A percentile compares a stretch with the other conserved stretches of the same genome.
phyloP scores from a whole-genome alignment of 1,139 yeast species.

The Nakaseomyces kungkrabaensis region DNA sequence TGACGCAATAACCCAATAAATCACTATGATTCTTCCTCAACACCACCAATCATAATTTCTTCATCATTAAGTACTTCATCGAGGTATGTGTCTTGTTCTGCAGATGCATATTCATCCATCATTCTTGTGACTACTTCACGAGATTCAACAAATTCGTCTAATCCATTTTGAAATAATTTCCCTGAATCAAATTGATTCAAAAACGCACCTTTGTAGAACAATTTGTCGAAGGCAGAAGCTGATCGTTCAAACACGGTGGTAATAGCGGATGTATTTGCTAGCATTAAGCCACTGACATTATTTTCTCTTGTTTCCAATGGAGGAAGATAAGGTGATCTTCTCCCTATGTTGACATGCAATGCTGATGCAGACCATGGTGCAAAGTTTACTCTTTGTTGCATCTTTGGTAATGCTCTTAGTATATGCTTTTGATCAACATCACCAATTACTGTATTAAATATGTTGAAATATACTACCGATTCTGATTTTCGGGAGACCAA shows the following conservation, averaged over 20 bases:
- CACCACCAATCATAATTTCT: slow-evolving; percentile 25
- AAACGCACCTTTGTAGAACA: slow-evolving; percentile 76
- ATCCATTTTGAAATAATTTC: slow-evolving; percentile 48
- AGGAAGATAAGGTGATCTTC: slow-evolving; percentile 51
- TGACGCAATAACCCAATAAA: too few relatives aligned
- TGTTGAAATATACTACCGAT: slow-evolving; percentile 52
- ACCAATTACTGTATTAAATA: slow-evolving; percentile 72
- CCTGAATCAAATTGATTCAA: slow-evolving; percentile 61
- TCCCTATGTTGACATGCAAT: slow-evolving; percentile 68
- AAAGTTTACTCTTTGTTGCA: slow-evolving; percentile 69
- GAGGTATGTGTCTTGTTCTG: slow-evolving; percentile 45
- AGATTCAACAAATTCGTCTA: slow-evolving; percentile 73
- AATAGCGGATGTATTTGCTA: slow-evolving; percentile 70
- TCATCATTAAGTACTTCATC: slow-evolving; percentile 32
- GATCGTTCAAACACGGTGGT: slow-evolving; percentile 56
- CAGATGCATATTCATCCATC: slow-evolving; percentile 61
- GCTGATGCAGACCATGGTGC: slow-evolving; percentile 85
- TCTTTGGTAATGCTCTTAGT: slow-evolving; percentile 67
- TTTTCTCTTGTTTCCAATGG: slow-evolving; percentile 19
- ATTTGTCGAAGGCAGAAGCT: slow-evolving; percentile 66
- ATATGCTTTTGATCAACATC: slow-evolving; percentile 62
- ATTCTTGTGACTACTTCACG: slow-evolving; percentile 60
- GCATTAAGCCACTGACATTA: slow-evolving; percentile 57
- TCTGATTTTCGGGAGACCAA: slow-evolving; percentile 50
- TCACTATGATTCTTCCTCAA: slow-evolving; percentile 21